These are phyloP conservation scores for Rosellinia necatrix DNA, from an alignment of 2,329 filamentous ascomycete genomes.

Conservation along the genomic window DNA sequence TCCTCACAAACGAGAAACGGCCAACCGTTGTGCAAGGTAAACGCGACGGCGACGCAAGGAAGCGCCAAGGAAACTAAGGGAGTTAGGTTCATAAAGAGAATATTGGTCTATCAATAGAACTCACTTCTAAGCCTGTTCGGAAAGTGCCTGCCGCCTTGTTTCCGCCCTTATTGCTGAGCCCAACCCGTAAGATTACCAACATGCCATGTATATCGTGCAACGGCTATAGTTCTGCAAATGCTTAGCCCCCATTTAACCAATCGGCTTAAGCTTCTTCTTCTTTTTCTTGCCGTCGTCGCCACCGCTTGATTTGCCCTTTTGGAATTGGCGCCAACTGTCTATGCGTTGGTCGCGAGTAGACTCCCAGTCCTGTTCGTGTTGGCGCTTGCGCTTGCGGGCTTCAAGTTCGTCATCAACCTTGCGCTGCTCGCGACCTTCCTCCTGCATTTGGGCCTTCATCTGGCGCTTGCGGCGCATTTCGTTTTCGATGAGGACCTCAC, in stretches of 20 bases:
- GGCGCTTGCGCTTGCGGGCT: constrained; percentile 79
- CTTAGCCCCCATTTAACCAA: constrained; percentile 49
- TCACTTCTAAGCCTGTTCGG: constrained; percentile 35
- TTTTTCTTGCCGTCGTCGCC: constrained; percentile 59
- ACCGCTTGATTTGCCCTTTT: constrained; percentile 68
- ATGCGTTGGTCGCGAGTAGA: constrained; percentile 88
- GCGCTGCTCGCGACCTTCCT: constrained; percentile 88
- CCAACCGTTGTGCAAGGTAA: constrained; percentile 6
- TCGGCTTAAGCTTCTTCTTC: constrained; percentile 73
- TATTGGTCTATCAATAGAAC: constrained; percentile 43
- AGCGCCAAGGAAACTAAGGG: constrained; percentile 37
- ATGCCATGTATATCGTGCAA: constrained; percentile 10
- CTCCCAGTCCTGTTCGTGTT: constrained; percentile 96
- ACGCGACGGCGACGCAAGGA: constrained; percentile 16
- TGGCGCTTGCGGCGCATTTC: constrained; percentile 83
- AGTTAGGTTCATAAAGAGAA: constrained; percentile 42
- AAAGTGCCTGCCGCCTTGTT: constrained; percentile 14
- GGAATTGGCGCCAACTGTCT: constrained; percentile 90
- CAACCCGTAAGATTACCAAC: constrained; percentile 1
- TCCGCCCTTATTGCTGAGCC: constrained; percentile 13
- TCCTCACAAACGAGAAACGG: constrained; percentile 14
- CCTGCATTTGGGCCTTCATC: constrained; percentile 92
- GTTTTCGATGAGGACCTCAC: constrained; percentile 88
- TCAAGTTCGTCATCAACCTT: constrained; percentile 85
- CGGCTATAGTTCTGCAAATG: constrained; percentile 12